These are phyloP conservation scores for Carex myosuroides DNA, from an alignment of 176 grass and related monocot genomes.

Conservation along the genomic window DNA sequence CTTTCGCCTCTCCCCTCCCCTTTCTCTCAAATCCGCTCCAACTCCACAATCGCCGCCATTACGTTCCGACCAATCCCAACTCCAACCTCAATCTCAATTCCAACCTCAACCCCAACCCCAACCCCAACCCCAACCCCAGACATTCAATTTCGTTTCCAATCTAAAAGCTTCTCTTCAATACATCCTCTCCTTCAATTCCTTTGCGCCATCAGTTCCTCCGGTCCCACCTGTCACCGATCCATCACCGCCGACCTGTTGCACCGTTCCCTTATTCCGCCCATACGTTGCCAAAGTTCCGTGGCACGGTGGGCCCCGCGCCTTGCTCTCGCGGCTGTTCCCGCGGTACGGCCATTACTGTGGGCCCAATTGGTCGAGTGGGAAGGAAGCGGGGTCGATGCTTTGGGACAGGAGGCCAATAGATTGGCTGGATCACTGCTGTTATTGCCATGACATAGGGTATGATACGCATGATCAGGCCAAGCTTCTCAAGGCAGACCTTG, in stretches of 20 bases:
- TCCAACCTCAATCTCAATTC: not conserved
- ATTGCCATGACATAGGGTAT: conserved; percentile 98
- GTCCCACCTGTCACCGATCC: conserved; percentile 16
- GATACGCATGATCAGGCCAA: conserved; percentile 87
- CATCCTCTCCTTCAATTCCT: not conserved
- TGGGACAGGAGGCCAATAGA: conserved; percentile 83
- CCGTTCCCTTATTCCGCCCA: conserved; percentile 73
- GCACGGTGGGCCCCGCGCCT: conserved; percentile 65
- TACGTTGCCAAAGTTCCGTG: conserved; percentile 91
- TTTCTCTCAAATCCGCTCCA: conserved; percentile 32
- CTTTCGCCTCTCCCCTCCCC: conserved; percentile 36
- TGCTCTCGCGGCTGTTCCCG: conserved; percentile 77
- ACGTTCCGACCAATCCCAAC: not conserved
- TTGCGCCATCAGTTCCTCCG: not conserved
- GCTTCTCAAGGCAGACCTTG: conserved; percentile 81
- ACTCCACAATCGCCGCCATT: conserved; percentile 13
- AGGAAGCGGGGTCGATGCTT: conserved; percentile 75
- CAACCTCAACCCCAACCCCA: not conserved
- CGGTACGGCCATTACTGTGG: conserved; percentile 97
- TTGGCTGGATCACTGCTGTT: conserved; percentile 97
- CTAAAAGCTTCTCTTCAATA: conserved; percentile 11
- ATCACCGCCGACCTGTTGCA: conserved; percentile 48
- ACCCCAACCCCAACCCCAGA: conserved; percentile 3
- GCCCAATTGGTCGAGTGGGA: conserved; percentile 95
- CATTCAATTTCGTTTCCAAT: conserved; percentile 41